Evolutionary conservation across 768 basidiomycete species (phyloP).

Genomic region (Tubosaeta brunneosetosa): DNA sequence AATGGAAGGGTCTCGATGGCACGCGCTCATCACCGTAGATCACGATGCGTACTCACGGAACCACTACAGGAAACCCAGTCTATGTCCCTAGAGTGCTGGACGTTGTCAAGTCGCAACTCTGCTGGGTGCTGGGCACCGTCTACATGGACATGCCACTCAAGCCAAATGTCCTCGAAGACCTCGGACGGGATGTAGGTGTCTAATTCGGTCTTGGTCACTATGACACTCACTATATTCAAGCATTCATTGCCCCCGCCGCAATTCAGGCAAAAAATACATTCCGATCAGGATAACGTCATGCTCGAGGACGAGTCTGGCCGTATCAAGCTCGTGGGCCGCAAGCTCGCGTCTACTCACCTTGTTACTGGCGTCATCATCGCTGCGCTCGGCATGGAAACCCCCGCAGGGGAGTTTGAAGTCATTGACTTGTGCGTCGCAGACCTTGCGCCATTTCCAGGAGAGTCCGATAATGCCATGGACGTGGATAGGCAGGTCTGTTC

Average conservation of each 20-base stretch:
- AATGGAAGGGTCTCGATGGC: constrained; percentile 49
- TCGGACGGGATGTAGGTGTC: constrained; percentile 80
- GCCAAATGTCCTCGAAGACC: constrained; percentile 94
- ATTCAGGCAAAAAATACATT: constrained; percentile 67
- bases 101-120: constrained; percentile 76
- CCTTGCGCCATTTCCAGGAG: constrained; percentile 52
- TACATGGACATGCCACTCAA: constrained; percentile 99
- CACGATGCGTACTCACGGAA: constrained; percentile 5
- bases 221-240: constrained; percentile 37
- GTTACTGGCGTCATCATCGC: constrained; percentile 93
- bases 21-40: constrained; percentile 3
- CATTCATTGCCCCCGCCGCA: constrained; percentile 87
- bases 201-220: constrained; percentile 3
- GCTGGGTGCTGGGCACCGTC: constrained; percentile 90
- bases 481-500: constrained; percentile 49
- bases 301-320: constrained; percentile 96
- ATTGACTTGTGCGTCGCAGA: constrained; percentile 84
- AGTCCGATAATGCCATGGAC: constrained; percentile 50
- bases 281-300: constrained; percentile 74
- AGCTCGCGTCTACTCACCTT: constrained; percentile 53
- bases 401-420: constrained; percentile 89
- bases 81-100: constrained; percentile 83
- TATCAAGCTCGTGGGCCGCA: constrained; percentile 78
- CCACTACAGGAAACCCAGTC: constrained; percentile 53
- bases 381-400: constrained; percentile 86